Base-by-base conservation (phyloP, 306 rosid species). In the Echinosophora koreensis region DNA sequence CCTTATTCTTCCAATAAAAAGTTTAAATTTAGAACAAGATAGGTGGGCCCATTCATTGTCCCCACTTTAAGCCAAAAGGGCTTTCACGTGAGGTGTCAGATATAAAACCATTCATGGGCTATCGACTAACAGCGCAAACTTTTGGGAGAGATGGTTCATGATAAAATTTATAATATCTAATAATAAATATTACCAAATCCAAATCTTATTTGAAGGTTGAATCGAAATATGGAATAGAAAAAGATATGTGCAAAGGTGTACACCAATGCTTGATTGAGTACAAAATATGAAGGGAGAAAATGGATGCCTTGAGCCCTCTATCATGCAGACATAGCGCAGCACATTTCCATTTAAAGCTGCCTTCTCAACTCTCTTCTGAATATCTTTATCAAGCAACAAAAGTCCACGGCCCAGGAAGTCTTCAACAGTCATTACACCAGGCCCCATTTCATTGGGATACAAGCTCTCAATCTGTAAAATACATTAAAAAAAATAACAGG, bases 361-460 rank as follows among this genome's bases (percentile, higher is more conserved):
- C 86, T 86, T 84, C 66, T 75, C 77, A 71, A 94, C 98, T 86
- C 97, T 90, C 73, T 88, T 89, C 85, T 92, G 88, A 71, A 94
- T 85, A 83, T 79, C 84, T 56, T 78, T 83, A 81, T 94, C 95
- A 22, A 92, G 90, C 69, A 77, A 54, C 52, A 49, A 63, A 66
- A 92, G 77, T 78, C 97, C 98, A 62, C 18, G 61, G 77, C 55
- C 68, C 81, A 94, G 70, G 82, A 94, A 94, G 72, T 90, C 89
- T 64, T 92, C 89, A 32, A 84, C 80, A 14, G 89, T 82, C 97
- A 94, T 90, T 70, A 86, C 84, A 83, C 68, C 71, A 4, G 95
- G 85, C 69, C 88, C 95, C 98, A 94, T 89, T 87, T 89, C 97
- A 85, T 88, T 79, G 6, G 97, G 95, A 83, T 89, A 94, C 92